Conservation (phyloP, 306 rosid genomes). For the Cotoneaster glaucophyllus region DNA sequence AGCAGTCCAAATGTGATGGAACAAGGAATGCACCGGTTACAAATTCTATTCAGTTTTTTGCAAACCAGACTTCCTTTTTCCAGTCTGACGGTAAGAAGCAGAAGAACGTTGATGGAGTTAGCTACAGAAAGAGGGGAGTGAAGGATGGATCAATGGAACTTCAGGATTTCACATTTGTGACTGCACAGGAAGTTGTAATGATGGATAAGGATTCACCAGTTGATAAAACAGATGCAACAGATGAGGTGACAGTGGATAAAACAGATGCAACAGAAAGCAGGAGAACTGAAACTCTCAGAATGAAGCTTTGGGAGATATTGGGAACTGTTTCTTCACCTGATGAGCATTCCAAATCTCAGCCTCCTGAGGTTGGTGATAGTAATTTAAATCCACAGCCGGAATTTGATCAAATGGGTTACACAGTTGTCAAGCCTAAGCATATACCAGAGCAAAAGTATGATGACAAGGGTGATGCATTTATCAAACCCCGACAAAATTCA, state of each 20-base stretch:
- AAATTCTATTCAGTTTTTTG: conserved; percentile 26
- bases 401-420: conserved; percentile 32
- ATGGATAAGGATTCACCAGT: conserved; percentile 31
- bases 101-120: conserved; percentile 34
- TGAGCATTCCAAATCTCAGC: conserved; percentile 34
- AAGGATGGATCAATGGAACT: conserved; percentile 32
- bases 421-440: conserved; percentile 34
- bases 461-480: conserved; percentile 30
- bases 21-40: conserved; percentile 30
- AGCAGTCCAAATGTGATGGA: conserved; percentile 30
- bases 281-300: conserved; percentile 62
- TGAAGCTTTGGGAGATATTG: conserved; percentile 80
- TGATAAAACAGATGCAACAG: conserved; percentile 39
- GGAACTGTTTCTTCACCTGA: conserved; percentile 59
- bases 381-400: conserved; percentile 29
- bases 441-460: conserved; percentile 30
- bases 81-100: conserved; percentile 33
- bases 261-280: conserved; percentile 33
- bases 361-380: conserved; percentile 27
- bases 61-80: conserved; percentile 33
- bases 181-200: conserved; percentile 26
- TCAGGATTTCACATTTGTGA: conserved; percentile 48
- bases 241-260: conserved; percentile 28
- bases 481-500: conserved; percentile 51
- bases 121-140: conserved; percentile 39